Evolutionary conservation across 805 yeast genomes (phyloP), one percentile per base, ranked within the genome.

Genomic region (Metschnikowia drakensbergensis): DNA sequence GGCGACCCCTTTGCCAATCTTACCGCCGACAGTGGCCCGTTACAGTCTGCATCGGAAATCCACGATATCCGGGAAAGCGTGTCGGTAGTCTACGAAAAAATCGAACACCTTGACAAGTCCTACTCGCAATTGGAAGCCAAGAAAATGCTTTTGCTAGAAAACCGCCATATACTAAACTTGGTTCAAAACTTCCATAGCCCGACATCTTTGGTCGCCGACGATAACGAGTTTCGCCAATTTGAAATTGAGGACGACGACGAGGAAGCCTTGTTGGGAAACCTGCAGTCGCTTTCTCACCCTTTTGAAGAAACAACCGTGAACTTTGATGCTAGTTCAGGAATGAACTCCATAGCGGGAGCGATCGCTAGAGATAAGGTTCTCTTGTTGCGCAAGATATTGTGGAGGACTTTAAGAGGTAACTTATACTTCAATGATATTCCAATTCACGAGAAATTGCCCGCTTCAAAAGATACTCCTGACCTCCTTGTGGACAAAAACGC

Each of bases 11-110:
- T 50, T 42, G 61, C 61, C 39, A 60, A 61, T 29, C 51, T 65
- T 35, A 51, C 83, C 37, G 69, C 75, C 3, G 88, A 91, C 51
- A 78, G 86, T 57, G 42, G 52, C 31, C 53, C 53, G 3, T 59
- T 71, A 37, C 74, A 74, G 4, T 44, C 67, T 5, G 43, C 64
- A 2, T 61, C 71, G 8, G 73, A 68, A 34, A 61, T 71, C 60
- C 75, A 71, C 51, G 63, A 60, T 11, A 57, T 69, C 45, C 61
- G 57, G 45, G 54, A 50, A 8, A 58, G 58, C 32, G 58, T 71
- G 9, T 46, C 49, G 2, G 59, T 57, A 6, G 54, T 67, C 45
- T 56, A 60, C 50, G 67, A 62, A 5, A 53, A 71, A 48, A 66
- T 71, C 39, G 61, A 62, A 39, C 76, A 72, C 42, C 61, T 72